These are phyloP conservation scores for Astrothelium macrocarpum DNA, from an alignment of 495 filamentous ascomycete genomes.

Conservation along the genomic window DNA sequence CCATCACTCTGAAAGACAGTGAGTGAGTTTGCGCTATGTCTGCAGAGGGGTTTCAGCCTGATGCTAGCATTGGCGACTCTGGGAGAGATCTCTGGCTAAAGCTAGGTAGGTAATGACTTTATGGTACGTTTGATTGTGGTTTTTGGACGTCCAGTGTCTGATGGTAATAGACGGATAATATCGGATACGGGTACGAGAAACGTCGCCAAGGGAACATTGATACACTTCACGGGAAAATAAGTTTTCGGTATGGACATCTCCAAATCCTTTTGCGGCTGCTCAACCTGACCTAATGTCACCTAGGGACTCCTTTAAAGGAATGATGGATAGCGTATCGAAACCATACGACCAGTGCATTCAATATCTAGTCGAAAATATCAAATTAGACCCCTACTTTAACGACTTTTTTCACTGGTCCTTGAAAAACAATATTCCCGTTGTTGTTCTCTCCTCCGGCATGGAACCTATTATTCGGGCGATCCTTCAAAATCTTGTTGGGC, in stretches of 20 bases:
- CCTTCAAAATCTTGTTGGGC: slow-evolving; percentile 66
- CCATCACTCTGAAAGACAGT: slow-evolving; percentile 83
- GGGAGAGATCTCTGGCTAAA: neutral
- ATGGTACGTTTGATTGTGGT: slow-evolving; percentile 40
- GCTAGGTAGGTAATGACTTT: slow-evolving; percentile 67
- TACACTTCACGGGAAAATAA: slow-evolving; percentile 53
- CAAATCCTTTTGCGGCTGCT: neutral
- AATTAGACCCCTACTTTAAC: slow-evolving; percentile 74
- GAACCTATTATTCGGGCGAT: slow-evolving; percentile 78
- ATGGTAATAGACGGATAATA: slow-evolving; percentile 64
- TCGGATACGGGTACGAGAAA: slow-evolving; percentile 63
- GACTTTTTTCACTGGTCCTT: slow-evolving; percentile 75
- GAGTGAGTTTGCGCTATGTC: slow-evolving; percentile 23
- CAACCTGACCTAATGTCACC: neutral
- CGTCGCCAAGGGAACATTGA: slow-evolving; percentile 59
- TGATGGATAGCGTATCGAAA: slow-evolving; percentile 71
- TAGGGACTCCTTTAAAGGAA: slow-evolving; percentile 72
- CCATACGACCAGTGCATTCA: slow-evolving; percentile 74
- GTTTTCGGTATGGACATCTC: slow-evolving; percentile 52
- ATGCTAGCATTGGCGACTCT: slow-evolving; percentile 17
- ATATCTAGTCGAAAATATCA: slow-evolving; percentile 68
- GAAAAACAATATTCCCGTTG: slow-evolving; percentile 77
- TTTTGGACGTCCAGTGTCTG: slow-evolving; percentile 9
- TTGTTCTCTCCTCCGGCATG: slow-evolving; percentile 88
- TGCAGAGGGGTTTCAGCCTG: neutral